Conservation (phyloP, 2,329 filamentous ascomycete genomes). For the Lachnellula hyalina region DNA sequence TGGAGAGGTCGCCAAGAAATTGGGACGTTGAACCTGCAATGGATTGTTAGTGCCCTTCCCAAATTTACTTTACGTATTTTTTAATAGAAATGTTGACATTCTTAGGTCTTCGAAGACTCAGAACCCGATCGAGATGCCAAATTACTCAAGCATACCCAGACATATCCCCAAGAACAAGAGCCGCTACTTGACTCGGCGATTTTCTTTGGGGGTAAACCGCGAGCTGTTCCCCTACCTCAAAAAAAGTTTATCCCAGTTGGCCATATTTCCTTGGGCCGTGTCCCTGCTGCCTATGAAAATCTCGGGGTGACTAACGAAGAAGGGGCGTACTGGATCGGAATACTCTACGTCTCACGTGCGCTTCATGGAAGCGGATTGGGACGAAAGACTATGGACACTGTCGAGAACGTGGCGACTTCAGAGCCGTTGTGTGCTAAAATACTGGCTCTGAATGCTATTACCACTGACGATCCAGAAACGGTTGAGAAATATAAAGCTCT, state of each 20-base stretch:
- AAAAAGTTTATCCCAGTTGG: constrained; percentile 22
- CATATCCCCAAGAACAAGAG: constrained; percentile 15
- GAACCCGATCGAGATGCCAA: constrained; percentile 15
- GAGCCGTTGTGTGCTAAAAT: constrained; percentile 22
- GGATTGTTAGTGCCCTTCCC: constrained; percentile 4
- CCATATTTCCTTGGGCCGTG: constrained; percentile 23
- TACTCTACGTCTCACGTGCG: constrained; percentile 24
- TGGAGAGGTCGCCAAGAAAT: constrained; percentile 8
- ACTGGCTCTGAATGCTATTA: constrained; percentile 17
- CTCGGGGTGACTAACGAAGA: constrained; percentile 3
- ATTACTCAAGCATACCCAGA: constrained; percentile 15
- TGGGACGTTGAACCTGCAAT: constrained; percentile 3
- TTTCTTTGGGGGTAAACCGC: constrained; percentile 15
- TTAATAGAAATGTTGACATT: background rate
- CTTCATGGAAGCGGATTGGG: constrained; percentile 23
- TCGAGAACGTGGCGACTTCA: constrained; percentile 17
- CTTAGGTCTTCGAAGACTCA: constrained; percentile 15
- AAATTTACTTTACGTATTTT: background rate
- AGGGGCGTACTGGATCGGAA: constrained; percentile 22
- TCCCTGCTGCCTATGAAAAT: constrained; percentile 5
- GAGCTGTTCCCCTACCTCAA: constrained; percentile 10
- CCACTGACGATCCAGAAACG: constrained; percentile 9
- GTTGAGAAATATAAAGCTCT: constrained; percentile 15
- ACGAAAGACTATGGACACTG: constrained; percentile 19
- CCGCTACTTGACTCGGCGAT: constrained; percentile 19